These are phyloP conservation scores for Fusarium sulawesiense DNA, from an alignment of 2,329 filamentous ascomycete species.

Conservation along the genomic window DNA sequence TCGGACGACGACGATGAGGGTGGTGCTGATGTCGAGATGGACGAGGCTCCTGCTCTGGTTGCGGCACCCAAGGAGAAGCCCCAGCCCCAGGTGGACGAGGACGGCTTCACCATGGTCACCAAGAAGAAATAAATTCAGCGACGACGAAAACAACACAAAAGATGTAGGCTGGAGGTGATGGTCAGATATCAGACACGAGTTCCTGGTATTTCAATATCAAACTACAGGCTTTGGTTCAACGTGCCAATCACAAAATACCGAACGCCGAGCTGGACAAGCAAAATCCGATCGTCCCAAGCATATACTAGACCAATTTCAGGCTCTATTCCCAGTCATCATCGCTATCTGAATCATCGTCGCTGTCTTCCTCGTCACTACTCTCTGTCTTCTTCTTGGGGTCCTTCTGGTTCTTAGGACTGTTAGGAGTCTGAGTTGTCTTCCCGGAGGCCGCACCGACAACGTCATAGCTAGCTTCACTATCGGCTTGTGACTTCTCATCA, in stretches of 20 bases:
- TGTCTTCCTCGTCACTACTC: conserved; percentile 22
- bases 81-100: conserved; percentile 80
- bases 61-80: conserved; percentile 69
- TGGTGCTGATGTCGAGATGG: conserved; percentile 73
- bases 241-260: conserved; percentile 44
- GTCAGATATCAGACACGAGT: conserved; percentile 28
- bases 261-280: conserved; percentile 49
- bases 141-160: conserved; percentile 38
- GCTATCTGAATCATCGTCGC: conserved; percentile 34
- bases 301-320: conserved; percentile 16
- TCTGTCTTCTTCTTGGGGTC: conserved; percentile 44
- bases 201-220: conserved; percentile 46
- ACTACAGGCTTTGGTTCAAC: conserved; percentile 33
- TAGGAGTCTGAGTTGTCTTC: conserved; percentile 80
- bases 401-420: conserved; percentile 72
- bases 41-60: conserved; percentile 73
- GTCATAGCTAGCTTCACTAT: conserved; percentile 96
- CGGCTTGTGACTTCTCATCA: conserved; percentile 89
- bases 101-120: conserved; percentile 82
- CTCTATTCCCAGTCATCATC: conserved; percentile 83
- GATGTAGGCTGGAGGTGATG: not conserved
- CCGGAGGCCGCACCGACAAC: conserved; percentile 84
- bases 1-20: conserved; percentile 69
- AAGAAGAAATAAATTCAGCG: conserved; percentile 60
- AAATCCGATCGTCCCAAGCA: conserved; percentile 33